Evolutionary conservation across 1,284 basidiomycete species (phyloP).

Genomic region (Malassezia sp.): DNA sequence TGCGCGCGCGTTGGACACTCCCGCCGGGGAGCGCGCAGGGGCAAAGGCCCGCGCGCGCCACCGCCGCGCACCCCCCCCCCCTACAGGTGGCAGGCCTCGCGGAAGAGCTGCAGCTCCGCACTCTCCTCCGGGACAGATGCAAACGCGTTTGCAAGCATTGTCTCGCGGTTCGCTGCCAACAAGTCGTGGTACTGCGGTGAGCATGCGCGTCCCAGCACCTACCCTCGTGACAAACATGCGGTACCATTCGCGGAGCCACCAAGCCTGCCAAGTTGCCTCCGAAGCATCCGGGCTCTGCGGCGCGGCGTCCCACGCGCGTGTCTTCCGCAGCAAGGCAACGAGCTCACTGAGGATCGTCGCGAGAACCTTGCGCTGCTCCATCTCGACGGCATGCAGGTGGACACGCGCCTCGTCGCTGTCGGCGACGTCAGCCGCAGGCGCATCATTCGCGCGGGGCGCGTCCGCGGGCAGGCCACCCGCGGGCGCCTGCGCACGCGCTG

Average conservation of each 20-base stretch:
- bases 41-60: too few relatives aligned
- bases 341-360: constrained; percentile 25
- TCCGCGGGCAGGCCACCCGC: background rate
- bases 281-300: constrained; percentile 4
- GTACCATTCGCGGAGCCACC: constrained; percentile 41
- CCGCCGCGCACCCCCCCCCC: too few relatives aligned
- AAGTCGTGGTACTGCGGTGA: constrained; percentile 22
- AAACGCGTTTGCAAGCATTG: constrained; percentile 29
- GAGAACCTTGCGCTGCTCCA: constrained; percentile 42
- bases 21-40: too few relatives aligned
- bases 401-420: constrained; percentile 13
- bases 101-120: constrained; percentile 7
- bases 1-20: too few relatives aligned
- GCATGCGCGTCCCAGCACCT: constrained; percentile 13
- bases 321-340: constrained; percentile 11
- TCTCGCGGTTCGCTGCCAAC: constrained; percentile 26
- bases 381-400: constrained; percentile 32
- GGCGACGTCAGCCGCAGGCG: too few relatives aligned
- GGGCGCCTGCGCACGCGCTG: constrained; percentile 22
- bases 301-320: constrained; percentile 1
- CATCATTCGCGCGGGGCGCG: background rate
- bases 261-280: constrained; percentile 23
- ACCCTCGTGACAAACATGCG: too few relatives aligned
- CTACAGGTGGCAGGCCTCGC: constrained; percentile 17
- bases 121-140: constrained; percentile 6